phyloP scores from a whole-genome alignment of 441 rosid genomes.

The Cnidoscolus chayamansa region DNA sequence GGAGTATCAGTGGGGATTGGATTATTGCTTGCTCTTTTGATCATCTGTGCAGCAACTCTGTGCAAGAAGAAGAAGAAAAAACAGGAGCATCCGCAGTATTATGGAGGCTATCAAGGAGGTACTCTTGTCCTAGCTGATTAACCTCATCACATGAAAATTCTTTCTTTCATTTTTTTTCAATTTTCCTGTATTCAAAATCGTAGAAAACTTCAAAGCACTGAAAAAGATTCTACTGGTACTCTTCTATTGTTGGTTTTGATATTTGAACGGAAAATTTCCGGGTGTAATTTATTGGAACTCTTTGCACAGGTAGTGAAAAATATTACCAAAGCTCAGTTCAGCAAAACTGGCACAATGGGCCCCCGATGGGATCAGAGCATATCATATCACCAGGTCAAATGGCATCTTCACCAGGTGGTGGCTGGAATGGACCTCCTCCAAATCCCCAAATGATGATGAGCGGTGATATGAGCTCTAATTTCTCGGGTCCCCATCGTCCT shows the following conservation, averaged over 20 bases:
- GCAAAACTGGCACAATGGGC: constrained; percentile 46
- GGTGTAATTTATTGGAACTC: too few relatives aligned
- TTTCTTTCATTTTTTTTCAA: too few relatives aligned
- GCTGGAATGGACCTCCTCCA: constrained; percentile 48
- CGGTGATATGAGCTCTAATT: constrained; percentile 45
- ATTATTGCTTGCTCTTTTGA: constrained; percentile 36
- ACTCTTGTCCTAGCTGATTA: background rate
- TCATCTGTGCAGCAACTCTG: constrained; percentile 35
- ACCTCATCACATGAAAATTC: too few relatives aligned
- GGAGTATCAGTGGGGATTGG: constrained; percentile 56
- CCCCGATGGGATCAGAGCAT: constrained; percentile 23
- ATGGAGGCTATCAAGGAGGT: constrained; percentile 43
- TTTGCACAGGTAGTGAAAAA: constrained; percentile 29
- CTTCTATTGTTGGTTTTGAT: too few relatives aligned
- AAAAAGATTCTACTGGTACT: too few relatives aligned
- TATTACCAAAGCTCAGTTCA: constrained; percentile 31
- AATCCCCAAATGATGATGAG: constrained; percentile 41
- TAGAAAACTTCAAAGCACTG: too few relatives aligned
- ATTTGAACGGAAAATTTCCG: too few relatives aligned
- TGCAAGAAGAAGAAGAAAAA: constrained; percentile 38
- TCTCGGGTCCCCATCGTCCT: constrained; percentile 50
- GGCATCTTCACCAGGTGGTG: constrained; percentile 25
- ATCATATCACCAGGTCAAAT: constrained; percentile 20
- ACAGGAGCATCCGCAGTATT: constrained; percentile 30
- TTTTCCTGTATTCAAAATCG: too few relatives aligned